These are phyloP conservation scores for Celoporthe dispersa DNA, from an alignment of 2,329 filamentous ascomycete species.

Conservation along the genomic window DNA sequence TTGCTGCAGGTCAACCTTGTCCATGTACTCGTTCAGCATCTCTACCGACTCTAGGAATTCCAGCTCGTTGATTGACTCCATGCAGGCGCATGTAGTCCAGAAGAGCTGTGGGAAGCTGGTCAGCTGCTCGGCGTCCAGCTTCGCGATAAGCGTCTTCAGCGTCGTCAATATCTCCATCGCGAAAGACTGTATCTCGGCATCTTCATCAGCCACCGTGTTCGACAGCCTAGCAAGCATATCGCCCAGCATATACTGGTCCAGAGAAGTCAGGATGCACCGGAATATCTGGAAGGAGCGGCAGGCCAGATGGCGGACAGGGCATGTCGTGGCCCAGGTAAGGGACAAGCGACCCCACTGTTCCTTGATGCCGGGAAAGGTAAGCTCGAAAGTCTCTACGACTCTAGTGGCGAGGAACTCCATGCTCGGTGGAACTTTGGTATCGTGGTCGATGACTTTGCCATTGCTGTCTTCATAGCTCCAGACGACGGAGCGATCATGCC, in stretches of 20 bases:
- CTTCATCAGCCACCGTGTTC: conserved; percentile 95
- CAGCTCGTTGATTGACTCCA: conserved; percentile 94
- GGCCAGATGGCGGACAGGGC: conserved; percentile 90
- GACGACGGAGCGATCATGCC: conserved; percentile 80
- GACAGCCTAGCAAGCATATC: conserved; percentile 96
- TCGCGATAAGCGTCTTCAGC: conserved; percentile 85
- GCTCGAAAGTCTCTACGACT: conserved; percentile 82
- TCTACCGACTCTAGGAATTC: conserved; percentile 91
- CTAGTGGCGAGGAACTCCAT: conserved; percentile 86
- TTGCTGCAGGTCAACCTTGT: conserved; percentile 80
- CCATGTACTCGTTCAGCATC: conserved; percentile 86
- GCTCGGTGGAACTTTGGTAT: conserved; percentile 79
- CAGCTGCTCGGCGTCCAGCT: conserved; percentile 77
- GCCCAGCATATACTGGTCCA: conserved; percentile 92
- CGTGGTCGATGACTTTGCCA: conserved; percentile 72
- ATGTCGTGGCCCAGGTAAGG: conserved; percentile 94
- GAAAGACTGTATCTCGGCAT: conserved; percentile 92
- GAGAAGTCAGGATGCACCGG: conserved; percentile 84
- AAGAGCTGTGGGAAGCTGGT: conserved; percentile 93
- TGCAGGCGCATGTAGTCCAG: conserved; percentile 95
- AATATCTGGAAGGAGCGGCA: conserved; percentile 98
- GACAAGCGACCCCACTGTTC: conserved; percentile 91
- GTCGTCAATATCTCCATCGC: conserved; percentile 98
- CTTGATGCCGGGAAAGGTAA: conserved; percentile 83
- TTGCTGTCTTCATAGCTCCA: conserved; percentile 97